Conservation (phyloP, 1,284 basidiomycete genomes). For the Sphagnurus paluster region DNA sequence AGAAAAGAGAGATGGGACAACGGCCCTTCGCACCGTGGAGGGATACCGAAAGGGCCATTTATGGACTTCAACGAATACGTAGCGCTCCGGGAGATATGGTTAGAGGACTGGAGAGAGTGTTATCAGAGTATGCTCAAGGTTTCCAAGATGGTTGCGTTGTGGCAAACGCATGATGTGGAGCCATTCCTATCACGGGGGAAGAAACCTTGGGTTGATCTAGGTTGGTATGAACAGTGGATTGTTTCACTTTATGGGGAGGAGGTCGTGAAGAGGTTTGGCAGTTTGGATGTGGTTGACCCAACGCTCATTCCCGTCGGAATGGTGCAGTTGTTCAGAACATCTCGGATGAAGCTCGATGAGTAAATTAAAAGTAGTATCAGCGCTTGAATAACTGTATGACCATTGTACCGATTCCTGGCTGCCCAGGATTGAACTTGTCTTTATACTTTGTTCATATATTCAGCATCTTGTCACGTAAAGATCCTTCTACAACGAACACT, state of each 20-base stretch:
- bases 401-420: no score
- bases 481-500: no score
- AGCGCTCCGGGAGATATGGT: slow-evolving; percentile 32
- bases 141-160: slow-evolving; percentile 15
- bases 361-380: no score
- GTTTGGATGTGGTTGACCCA: slow-evolving; percentile 40
- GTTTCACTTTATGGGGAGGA: slow-evolving; percentile 42
- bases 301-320: slow-evolving; percentile 43
- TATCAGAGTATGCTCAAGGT: slow-evolving; percentile 32
- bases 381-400: no score
- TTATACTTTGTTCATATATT: no score
- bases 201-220: slow-evolving; percentile 20
- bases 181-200: slow-evolving; percentile 20
- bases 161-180: slow-evolving; percentile 26
- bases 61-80: slow-evolving; percentile 37
- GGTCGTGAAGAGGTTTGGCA: slow-evolving; percentile 41
- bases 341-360: slow-evolving; percentile 42
- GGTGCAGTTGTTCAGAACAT: slow-evolving; percentile 40
- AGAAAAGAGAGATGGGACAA: slow-evolving; percentile 30
- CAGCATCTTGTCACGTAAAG: neutral
- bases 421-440: no score
- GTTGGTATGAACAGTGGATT: slow-evolving; percentile 39
- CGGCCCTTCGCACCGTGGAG: neutral
- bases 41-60: slow-evolving; percentile 28
- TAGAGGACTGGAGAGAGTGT: slow-evolving; percentile 28